Evolutionary conservation across 805 yeast genomes (phyloP), one percentile per base, ranked within the genome.

Genomic region (Candida mattraensis): DNA sequence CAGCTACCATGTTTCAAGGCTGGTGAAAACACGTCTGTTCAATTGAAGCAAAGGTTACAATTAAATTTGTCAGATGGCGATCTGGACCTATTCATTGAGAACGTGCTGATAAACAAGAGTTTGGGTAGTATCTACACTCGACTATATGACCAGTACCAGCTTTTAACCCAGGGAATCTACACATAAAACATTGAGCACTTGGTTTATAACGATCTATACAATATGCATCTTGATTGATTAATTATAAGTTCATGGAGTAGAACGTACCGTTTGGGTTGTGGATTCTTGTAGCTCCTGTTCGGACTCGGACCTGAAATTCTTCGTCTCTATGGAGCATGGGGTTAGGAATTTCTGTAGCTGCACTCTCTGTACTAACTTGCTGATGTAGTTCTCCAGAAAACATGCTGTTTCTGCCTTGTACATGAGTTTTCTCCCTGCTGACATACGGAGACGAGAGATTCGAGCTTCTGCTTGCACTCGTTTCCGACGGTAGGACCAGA

Each of bases 141-240:
- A 48, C 67, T 93, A 20, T 93, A 93, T 56, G 99, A 93, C 58
- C 98, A 91, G 58, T 93, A 85, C 66, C 99, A 93, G 62, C 67
- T 93, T 60, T 64, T 88, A 31, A 89, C 98, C 0, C 99, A 93
- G 64, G 99, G 99, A 28, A 93, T 93, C 18, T 93, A 87, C 60
- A 79, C 76, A 53, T 82, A 56, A 58, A 17, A n/a, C n/a, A n/a
- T n/a, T n/a, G n/a, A n/a, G n/a, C n/a, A n/a, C n/a, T n/a, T n/a
- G n/a, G n/a, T n/a, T n/a, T n/a, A n/a, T n/a, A n/a, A n/a, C n/a
- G n/a, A n/a, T n/a, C n/a, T n/a, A n/a, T n/a, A n/a, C n/a, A n/a
- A n/a, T n/a, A n/a, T n/a, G n/a, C n/a, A n/a, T n/a, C n/a, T n/a
- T n/a, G n/a, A n/a, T n/a, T n/a, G n/a, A 8, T 19, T 7, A 7